Base-by-base conservation (phyloP, 106 monocot genomes). In the Apostasia ramifera region DNA sequence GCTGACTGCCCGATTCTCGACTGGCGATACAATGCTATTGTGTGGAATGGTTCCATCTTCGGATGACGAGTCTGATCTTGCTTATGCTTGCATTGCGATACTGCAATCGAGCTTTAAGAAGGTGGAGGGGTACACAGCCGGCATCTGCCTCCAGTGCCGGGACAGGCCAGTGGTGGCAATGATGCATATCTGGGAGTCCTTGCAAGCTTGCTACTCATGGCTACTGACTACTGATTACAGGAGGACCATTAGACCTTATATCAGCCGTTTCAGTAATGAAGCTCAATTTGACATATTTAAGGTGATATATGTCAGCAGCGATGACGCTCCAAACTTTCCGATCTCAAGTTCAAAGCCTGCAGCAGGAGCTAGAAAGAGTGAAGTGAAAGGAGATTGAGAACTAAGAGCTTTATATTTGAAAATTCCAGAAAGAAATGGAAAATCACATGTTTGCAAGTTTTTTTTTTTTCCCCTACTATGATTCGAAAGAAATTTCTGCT, bases 151-250 rank as follows among this genome's bases (percentile, higher is more conserved):
- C 37, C 40, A 49, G 44, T 56, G 77, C 67, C 45, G 55, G 4
- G 77, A 69, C 40, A 48, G 58, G 61, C 63, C 73, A 4, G 15
- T 77, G 55, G 81, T 81, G 55, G 63, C 67, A 2, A 63, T 44
- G 8, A 42, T 77, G 40, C 77, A 81, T 15, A 69, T 77, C 8
- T 81, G 81, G 81, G 38, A 70, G 51, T 81, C 81, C 1, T 61
- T 81, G 44, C 47, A 50, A 40, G 77, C 59, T 3, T 81, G 81
- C 57, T 81, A 81, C 68, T 45, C 81, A 0, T 81, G 81, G 81
- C 68, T 81, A 4, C 9, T 81, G n/a, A 53, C 26, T 0, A 68
- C 77, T 2, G 73, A 70, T 3, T 68, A 73, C 47, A 44, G 68
- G 45, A 58, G 37, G 3, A 77, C 44, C 9, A 63, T 59, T 2